phyloP scores from a whole-genome alignment of 108 stramenopile genomes.

The Skeletonema grethae region DNA sequence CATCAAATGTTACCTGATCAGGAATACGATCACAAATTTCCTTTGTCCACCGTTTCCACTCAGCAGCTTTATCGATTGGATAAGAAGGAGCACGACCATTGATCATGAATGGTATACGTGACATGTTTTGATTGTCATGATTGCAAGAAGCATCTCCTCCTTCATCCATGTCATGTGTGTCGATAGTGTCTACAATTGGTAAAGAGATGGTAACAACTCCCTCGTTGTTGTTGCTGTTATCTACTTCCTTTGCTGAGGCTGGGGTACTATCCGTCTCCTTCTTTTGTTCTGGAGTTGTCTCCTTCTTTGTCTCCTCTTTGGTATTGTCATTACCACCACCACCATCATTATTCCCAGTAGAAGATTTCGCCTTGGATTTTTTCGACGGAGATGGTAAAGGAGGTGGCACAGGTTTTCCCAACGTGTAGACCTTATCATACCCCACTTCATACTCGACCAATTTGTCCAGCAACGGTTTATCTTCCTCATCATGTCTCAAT shows the following conservation, averaged over 20 bases:
- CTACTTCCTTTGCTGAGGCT: not conserved
- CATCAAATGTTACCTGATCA: slow-evolving; percentile 73
- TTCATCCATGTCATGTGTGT: slow-evolving; percentile 38
- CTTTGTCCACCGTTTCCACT: slow-evolving; percentile 69
- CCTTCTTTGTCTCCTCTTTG: not conserved
- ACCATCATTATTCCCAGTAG: not conserved
- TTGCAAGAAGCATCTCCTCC: slow-evolving; percentile 12
- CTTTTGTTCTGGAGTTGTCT: not conserved
- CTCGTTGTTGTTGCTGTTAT: not conserved
- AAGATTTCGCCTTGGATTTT: not conserved
- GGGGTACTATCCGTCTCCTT: not conserved
- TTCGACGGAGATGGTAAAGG: slow-evolving; percentile 1
- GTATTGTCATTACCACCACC: not conserved
- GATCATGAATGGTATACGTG: not conserved
- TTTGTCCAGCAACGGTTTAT: slow-evolving; percentile 32
- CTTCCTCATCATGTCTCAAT: slow-evolving; percentile 32
- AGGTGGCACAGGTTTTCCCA: slow-evolving; percentile 13
- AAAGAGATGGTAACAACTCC: slow-evolving; percentile 8
- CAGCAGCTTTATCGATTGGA: slow-evolving; percentile 52
- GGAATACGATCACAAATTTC: slow-evolving; percentile 62
- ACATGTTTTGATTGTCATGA: not conserved
- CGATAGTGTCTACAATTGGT: slow-evolving; percentile 29
- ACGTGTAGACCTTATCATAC: slow-evolving; percentile 33
- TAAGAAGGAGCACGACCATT: slow-evolving; percentile 20
- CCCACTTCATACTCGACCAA: slow-evolving; percentile 37